Conservation (phyloP, 2,329 filamentous ascomycete species). For the Aspergillus sp. region DNA sequence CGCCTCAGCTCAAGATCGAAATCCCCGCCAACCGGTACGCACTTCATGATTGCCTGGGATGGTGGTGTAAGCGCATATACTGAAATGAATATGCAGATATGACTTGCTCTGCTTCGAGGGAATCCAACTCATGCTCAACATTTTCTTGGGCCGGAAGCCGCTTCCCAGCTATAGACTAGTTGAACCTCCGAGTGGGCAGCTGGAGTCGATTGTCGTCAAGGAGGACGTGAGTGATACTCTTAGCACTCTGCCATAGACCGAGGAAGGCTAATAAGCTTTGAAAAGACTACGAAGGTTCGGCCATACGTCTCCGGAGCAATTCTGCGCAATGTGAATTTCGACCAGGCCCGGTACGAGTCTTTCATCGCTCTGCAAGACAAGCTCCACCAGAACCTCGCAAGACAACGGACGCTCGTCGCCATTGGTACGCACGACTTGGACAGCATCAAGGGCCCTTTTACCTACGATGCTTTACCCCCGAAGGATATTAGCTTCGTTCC, state of each 20-base stretch:
- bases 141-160: constrained; percentile 71
- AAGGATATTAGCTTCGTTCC: constrained; percentile 85
- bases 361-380: constrained; percentile 99
- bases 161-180: constrained; percentile 73
- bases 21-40: constrained; percentile 86
- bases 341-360: constrained; percentile 82
- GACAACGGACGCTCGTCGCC: constrained; percentile 86
- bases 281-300: constrained; percentile 64
- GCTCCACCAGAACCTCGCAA: constrained; percentile 89
- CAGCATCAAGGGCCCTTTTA: constrained; percentile 88
- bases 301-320: constrained; percentile 86
- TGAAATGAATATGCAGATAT: constrained; percentile 42
- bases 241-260: too few species aligned
- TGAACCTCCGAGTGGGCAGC: constrained; percentile 61
- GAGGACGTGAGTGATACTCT: constrained; percentile 44
- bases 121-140: constrained; percentile 88
- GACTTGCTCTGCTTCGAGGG: constrained; percentile 97
- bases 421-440: constrained; percentile 97
- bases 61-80: constrained; percentile 6
- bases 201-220: constrained; percentile 73
- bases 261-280: neutral
- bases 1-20: constrained; percentile 93
- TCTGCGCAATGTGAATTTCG: constrained; percentile 84
- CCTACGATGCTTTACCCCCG: constrained; percentile 87
- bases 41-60: neutral